Conservation (phyloP, 1,284 basidiomycete species). For the Puccinia triticina region DNA sequence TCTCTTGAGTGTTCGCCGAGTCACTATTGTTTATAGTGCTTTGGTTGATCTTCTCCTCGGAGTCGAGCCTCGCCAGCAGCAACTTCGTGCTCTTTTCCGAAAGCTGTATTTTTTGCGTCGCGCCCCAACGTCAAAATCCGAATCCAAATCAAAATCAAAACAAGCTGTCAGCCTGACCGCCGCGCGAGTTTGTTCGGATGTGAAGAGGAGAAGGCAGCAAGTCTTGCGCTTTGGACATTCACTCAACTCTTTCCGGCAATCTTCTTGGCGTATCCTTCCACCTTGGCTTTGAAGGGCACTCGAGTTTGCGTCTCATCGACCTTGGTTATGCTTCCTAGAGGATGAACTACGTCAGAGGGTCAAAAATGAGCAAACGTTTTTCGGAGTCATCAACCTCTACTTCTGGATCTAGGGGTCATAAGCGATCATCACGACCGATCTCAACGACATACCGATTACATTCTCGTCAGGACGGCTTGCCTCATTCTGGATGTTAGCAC, state of each 20-base stretch:
- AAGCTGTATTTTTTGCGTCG: slow-evolving; percentile 11
- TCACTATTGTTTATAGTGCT: background rate
- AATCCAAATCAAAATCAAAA: too few species aligned
- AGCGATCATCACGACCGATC: background rate
- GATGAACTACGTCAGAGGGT: background rate
- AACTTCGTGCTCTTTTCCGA: slow-evolving; percentile 49
- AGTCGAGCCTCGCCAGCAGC: slow-evolving; percentile 46
- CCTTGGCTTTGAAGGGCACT: slow-evolving; percentile 44
- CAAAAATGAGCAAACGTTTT: background rate
- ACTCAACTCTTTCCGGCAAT: slow-evolving; percentile 51
- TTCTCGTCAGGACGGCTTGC: background rate
- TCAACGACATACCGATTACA: slow-evolving; percentile 8
- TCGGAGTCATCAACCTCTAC: background rate
- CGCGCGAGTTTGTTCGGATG: too few species aligned
- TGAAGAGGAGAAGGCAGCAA: background rate
- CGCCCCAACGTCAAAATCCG: too few species aligned
- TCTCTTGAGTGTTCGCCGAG: too few species aligned
- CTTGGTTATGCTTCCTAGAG: background rate
- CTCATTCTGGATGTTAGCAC: background rate
- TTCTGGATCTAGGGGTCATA: background rate
- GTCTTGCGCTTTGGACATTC: background rate
- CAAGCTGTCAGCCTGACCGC: too few species aligned
- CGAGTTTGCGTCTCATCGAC: background rate
- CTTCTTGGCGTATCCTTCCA: slow-evolving; percentile 50
- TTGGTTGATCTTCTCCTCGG: slow-evolving; percentile 31